Conservation (phyloP, 768 basidiomycete species). For the Phlegmacium glaucopus region DNA sequence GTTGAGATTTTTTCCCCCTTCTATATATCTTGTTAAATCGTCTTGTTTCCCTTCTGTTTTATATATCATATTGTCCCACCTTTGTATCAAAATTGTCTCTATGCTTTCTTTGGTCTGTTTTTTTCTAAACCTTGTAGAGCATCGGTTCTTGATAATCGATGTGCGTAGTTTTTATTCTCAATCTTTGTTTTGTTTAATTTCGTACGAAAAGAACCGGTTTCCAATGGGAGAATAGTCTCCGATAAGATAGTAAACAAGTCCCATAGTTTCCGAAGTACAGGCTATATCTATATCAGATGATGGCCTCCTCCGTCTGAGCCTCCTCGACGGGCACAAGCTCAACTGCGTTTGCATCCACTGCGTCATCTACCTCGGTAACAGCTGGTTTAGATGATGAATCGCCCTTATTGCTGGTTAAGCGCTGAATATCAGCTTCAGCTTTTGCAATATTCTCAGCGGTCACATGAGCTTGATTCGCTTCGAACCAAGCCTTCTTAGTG, state of each 20-base stretch:
- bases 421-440: conserved; percentile 72
- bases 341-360: conserved; percentile 33
- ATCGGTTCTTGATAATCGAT: conserved; percentile 23
- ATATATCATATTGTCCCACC: conserved; percentile 18
- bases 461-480: conserved; percentile 82
- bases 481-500: conserved; percentile 93
- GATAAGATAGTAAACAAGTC: too few species aligned
- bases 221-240: too few species aligned
- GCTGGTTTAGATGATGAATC: conserved; percentile 18
- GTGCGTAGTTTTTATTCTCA: conserved; percentile 26
- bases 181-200: conserved; percentile 26
- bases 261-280: too few species aligned
- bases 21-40: conserved; percentile 18
- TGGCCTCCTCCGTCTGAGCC: too few species aligned
- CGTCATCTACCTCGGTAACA: too few species aligned
- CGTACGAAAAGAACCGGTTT: background rate
- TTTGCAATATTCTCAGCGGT: conserved; percentile 79
- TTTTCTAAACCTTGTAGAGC: conserved; percentile 39
- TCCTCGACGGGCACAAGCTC: conserved; percentile 20
- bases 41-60: conserved; percentile 17
- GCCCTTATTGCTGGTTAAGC: conserved; percentile 42
- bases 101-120: conserved; percentile 21
- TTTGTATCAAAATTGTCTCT: conserved; percentile 25
- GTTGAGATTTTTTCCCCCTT: conserved; percentile 17
- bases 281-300: too few species aligned